Base-by-base conservation (phyloP, 371 early-diverging fungal genomes). In the Racocetra persica region DNA sequence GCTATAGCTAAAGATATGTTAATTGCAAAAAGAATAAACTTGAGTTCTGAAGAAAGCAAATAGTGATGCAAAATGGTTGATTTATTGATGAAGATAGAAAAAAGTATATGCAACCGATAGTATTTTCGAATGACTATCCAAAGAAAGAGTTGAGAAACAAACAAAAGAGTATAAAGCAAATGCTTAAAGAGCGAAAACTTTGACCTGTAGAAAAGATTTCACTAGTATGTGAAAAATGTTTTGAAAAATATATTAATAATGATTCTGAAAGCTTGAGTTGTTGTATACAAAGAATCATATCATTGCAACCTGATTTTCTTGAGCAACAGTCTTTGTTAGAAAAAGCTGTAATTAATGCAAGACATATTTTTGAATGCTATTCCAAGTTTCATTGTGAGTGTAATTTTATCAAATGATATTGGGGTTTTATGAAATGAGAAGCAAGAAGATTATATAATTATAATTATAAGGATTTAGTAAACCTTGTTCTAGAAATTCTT, bases 321-420 rank as follows among this genome's bases (percentile, higher is more conserved):
- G 38, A 38, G 18, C 83, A 80, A 49, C 20, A 66, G 22, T 66
- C 83, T 69, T 63, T 41, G 20, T 22, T 80, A 13, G 72, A 81
- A 52, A 78, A 82, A 63, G 51, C 71, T 10, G 41, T 76, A n/a
- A 63, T 67, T 24, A 51, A 59, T 18, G 45, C 51, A 18, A 63
- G 71, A 1, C 76, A 80, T 24, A 77, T 82, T 13, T 75, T 80
- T 41, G 74, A 76, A 16, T 16, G 72, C 24, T 81, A 82, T 65
- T 79, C 81, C 18, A 82, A 82, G 72, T 82, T 60, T 59, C 81
- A 69, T 65, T 80, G 81, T 32, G 79, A 82, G 51, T 76, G 51
- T 14, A 82, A 82, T 52, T 38, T 57, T 51, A 65, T 77, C 16
- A 38, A 74, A 57, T 26, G 32, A 59, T 74, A 74, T 20, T 74